Percentiles rank a stretch among this genome's conserved stretches.
Conservation (phyloP, 768 basidiomycete species). For the Leccinellum luteum region DNA sequence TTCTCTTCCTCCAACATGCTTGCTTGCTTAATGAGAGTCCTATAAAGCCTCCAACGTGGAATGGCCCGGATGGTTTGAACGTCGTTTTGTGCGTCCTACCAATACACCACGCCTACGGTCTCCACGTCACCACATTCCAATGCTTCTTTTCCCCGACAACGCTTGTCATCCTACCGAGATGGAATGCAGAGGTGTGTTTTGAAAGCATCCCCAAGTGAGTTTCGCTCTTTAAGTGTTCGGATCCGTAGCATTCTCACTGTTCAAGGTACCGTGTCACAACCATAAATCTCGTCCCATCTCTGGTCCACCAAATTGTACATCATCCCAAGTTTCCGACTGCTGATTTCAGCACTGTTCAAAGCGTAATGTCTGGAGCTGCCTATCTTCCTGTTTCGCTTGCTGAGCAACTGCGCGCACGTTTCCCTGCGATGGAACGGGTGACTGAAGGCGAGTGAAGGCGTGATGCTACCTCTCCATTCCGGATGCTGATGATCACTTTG, state of each 20-base stretch:
- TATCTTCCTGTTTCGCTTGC: conserved; percentile 60
- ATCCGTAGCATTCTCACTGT: neutral
- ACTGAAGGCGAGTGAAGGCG: conserved; percentile 43
- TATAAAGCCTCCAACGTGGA: conserved; percentile 37
- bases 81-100: conserved; percentile 60
- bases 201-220: conserved; percentile 57
- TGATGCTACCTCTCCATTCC: neutral
- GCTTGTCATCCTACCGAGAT: conserved; percentile 52
- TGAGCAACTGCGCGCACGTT: conserved; percentile 36
- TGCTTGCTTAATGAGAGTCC: neutral
- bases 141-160: conserved; percentile 47
- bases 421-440: conserved; percentile 35
- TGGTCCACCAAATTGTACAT: conserved; percentile 63
- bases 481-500: neutral
- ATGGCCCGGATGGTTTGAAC: conserved; percentile 45
- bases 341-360: conserved; percentile 51
- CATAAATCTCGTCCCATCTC: conserved; percentile 57
- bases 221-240: neutral
- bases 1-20: neutral
- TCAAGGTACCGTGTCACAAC: conserved; percentile 53
- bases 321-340: conserved; percentile 43
- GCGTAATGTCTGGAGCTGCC: conserved; percentile 56
- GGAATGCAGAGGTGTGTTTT: conserved; percentile 54
- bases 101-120: conserved; percentile 63
- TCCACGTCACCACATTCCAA: conserved; percentile 51